These are phyloP conservation scores for Calonectria pteridis DNA, from an alignment of 2,329 filamentous ascomycete genomes.

Conservation along the genomic window DNA sequence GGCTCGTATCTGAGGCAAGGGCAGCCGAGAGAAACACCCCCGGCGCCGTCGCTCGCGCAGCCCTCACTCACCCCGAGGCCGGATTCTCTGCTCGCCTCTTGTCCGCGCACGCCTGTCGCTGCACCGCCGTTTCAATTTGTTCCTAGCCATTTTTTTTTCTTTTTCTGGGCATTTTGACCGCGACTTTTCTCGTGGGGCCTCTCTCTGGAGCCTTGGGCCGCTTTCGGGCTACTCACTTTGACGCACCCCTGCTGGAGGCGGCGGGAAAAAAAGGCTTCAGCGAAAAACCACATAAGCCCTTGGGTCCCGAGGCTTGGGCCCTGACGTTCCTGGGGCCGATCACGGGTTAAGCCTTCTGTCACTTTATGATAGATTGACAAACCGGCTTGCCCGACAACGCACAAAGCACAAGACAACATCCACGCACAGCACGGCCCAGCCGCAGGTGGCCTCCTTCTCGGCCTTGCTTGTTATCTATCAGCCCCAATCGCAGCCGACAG, in stretches of 20 bases:
- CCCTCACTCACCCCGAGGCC: neutral
- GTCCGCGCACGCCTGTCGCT: slow-evolving; percentile 6
- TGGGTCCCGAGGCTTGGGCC: slow-evolving; percentile 7
- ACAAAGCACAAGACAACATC: neutral
- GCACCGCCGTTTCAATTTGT: slow-evolving; percentile 9
- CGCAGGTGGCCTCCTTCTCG: neutral
- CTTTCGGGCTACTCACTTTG: slow-evolving; percentile 20
- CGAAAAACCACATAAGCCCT: slow-evolving; percentile 14
- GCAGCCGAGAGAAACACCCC: neutral
- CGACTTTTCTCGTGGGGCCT: slow-evolving; percentile 36
- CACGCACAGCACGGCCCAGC: neutral
- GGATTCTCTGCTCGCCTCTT: neutral
- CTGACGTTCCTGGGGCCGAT: slow-evolving; percentile 8
- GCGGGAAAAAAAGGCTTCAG: slow-evolving; percentile 11
- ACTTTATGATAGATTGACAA: slow-evolving; percentile 6
- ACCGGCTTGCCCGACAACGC: neutral
- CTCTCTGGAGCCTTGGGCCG: slow-evolving; percentile 26
- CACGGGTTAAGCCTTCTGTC: slow-evolving; percentile 1
- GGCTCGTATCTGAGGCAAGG: slow-evolving; percentile 16
- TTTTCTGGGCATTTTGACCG: slow-evolving; percentile 28
- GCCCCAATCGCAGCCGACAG: slow-evolving; percentile 10
- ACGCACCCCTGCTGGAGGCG: slow-evolving; percentile 14
- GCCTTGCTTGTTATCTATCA: neutral
- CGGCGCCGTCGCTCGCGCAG: neutral
- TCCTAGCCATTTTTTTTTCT: neutral